Base-by-base conservation (phyloP, 371 early-diverging fungal genomes). In the Nematocida sp. region DNA sequence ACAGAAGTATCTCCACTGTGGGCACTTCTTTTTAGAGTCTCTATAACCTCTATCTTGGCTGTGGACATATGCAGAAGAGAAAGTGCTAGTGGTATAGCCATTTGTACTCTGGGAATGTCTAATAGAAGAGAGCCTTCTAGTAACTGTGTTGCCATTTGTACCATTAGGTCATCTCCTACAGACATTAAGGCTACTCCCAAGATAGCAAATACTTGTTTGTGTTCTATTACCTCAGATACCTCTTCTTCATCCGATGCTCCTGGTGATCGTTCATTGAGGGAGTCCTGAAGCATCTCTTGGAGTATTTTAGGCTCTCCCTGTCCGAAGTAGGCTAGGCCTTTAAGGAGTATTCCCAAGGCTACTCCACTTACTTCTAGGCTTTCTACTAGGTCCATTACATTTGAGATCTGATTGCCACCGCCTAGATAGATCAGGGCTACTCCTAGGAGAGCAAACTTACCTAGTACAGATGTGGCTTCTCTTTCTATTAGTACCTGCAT, bases 11-110 rank as follows among this genome's bases (percentile, higher is more conserved):
- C 91, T 66, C 90, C 89, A 83, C 93, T 94, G 84, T 95, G 95
- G 35, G 94, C 91, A 83, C 89, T 91, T 85, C 91, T 94, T 81
- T 90, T 90, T 45, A 98, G 87, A 21, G 89, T 89, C 66, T 98
- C 99, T 23, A 98, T 85, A 31, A 96, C 89, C 47, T 85, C 84
- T 4, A 90, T 88, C 21, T 89, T 83, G 27, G 95, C 95, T 82
- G 93, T 94, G 21, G 95, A 95, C 11, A 94, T 90, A 79, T 91
- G 95, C 35, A 64, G 47, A 11, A 78, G 7, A 29, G 58, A 35
- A 21, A 76, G 75, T 1, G 75, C 75, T 9, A 78, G 17, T 17
- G 77, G 61, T 1, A 76, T 57, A 32, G 76, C 70, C 52, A 57
- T 61, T 54, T 78, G 75, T 17, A 65, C 54, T 35, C 41, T 49